These are phyloP conservation scores for Lichtheimia ornata DNA, from an alignment of 371 early-diverging fungal genomes.

Conservation along the genomic window DNA sequence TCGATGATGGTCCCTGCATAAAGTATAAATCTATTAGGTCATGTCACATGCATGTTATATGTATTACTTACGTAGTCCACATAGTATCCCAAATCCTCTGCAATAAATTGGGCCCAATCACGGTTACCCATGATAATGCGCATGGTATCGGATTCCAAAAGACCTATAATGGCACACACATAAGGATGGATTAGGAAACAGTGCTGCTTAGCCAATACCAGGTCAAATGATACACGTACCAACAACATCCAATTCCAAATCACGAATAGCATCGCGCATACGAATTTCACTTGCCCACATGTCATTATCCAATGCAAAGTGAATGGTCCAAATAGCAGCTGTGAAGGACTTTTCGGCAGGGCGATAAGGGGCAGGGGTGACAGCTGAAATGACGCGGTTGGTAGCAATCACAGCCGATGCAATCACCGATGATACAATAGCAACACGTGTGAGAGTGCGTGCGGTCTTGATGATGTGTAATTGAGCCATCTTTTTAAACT, in stretches of 20 bases:
- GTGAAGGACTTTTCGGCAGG: conserved; percentile 72
- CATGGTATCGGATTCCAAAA: conserved; percentile 80
- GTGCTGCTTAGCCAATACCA: not conserved
- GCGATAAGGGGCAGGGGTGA: conserved; percentile 60
- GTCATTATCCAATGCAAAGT: conserved; percentile 83
- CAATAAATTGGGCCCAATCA: conserved; percentile 81
- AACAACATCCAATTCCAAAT: conserved; percentile 79
- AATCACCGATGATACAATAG: conserved; percentile 26
- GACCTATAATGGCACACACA: conserved; percentile 28
- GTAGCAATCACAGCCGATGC: conserved; percentile 39
- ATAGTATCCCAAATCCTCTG: conserved; percentile 77
- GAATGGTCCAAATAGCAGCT: conserved; percentile 88
- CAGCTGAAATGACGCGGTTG: conserved; percentile 30
- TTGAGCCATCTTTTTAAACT: conserved; percentile 27
- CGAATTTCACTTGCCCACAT: conserved; percentile 80
- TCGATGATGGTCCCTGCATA: conserved; percentile 68
- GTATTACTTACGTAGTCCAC: conserved; percentile 64
- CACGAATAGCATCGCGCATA: conserved; percentile 77
- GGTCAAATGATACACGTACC: conserved; percentile 40
- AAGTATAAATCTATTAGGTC: conserved; percentile 1
- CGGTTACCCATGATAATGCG: conserved; percentile 88
- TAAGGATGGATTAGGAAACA: not conserved
- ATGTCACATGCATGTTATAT: not conserved
- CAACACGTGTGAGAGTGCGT: conserved; percentile 34
- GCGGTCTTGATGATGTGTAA: conserved; percentile 40